Base-by-base conservation (phyloP, 2,329 filamentous ascomycete genomes). In the Dactylonectria estremocensis region DNA sequence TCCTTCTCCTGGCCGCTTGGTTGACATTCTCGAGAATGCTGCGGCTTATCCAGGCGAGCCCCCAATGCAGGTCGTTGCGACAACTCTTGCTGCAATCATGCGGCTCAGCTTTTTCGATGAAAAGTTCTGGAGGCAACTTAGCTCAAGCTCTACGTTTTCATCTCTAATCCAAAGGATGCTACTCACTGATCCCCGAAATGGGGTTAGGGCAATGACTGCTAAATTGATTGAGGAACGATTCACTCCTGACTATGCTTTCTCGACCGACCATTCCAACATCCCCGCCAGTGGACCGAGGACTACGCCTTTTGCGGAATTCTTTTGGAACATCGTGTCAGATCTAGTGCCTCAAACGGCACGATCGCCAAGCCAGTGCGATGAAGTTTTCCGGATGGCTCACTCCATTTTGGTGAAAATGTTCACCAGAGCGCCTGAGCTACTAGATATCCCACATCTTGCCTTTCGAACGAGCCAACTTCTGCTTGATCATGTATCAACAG, bases 311-410 rank as follows among this genome's bases (percentile, higher is more conserved):
- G 63, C 70, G 8, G 65, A 61, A 22, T 80, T 76, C 49, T 73
- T 80, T 28, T 82, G 79, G 76, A 68, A 70, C 5, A 76, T 81
- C 46, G 67, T 80, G 22, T 74, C 77, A 20, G 76, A 77, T 31
- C 76, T 83, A 9, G 70, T 85, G 16, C 75, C 79, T 9, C 71
- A 77, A 40, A 79, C 80, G 28, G 73, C 74, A 18, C 58, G 43
- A 5, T 70, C 77, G 59, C 77, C 80, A 33, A 64, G 61, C 28
- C 80, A 82, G 24, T 86, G 85, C 63, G 80, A 83, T 24, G 85
- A 89, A 55, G 74, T 86, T 16, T 83, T 90, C 59, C 69, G 71
- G 3, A 70, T 88, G 18, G 79, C 83, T 35, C 76, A 81, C 20
- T 74, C 75, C 4, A 75, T 88, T 18, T 79, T 88, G 37, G 75